Evolutionary conservation across 768 basidiomycete genomes (phyloP).

Genomic region (Holtermannia corniformis): DNA sequence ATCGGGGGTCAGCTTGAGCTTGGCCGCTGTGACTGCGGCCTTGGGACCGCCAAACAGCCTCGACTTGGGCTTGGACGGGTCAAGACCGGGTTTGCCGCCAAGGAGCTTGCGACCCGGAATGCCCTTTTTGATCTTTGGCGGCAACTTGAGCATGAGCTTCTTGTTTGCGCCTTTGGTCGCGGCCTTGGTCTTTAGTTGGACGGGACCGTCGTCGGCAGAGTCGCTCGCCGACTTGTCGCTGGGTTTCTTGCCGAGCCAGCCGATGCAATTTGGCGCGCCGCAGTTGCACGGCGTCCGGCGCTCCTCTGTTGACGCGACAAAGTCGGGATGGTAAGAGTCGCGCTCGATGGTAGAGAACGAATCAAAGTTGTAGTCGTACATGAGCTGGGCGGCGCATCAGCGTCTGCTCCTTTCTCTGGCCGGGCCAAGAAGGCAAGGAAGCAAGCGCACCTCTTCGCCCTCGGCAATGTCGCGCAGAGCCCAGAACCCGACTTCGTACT

Average conservation of each 20-base stretch:
- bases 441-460: slow-evolving; percentile 37
- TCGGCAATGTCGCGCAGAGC: slow-evolving; percentile 37
- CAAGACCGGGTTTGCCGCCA: no score
- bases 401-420: neutral
- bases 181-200: neutral
- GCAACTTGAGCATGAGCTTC: neutral
- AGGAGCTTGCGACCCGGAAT: neutral
- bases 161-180: neutral
- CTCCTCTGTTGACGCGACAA: slow-evolving; percentile 20
- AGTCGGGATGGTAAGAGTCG: slow-evolving; percentile 2
- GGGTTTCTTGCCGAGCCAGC: slow-evolving; percentile 34
- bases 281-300: slow-evolving; percentile 39
- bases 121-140: neutral
- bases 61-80: neutral
- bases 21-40: neutral
- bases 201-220: slow-evolving; percentile 1
- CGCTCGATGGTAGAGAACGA: slow-evolving; percentile 23
- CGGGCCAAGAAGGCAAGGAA: neutral
- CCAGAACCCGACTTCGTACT: slow-evolving; percentile 44
- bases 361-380: slow-evolving; percentile 42
- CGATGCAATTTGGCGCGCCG: slow-evolving; percentile 36
- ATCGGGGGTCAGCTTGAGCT: neutral
- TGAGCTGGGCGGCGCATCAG: slow-evolving; percentile 22
- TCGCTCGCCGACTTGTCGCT: slow-evolving; percentile 20
- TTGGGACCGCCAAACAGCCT: neutral